phyloP scores from a whole-genome alignment of 176 grass and related monocot genomes.

The Phoenix dactylifera region DNA sequence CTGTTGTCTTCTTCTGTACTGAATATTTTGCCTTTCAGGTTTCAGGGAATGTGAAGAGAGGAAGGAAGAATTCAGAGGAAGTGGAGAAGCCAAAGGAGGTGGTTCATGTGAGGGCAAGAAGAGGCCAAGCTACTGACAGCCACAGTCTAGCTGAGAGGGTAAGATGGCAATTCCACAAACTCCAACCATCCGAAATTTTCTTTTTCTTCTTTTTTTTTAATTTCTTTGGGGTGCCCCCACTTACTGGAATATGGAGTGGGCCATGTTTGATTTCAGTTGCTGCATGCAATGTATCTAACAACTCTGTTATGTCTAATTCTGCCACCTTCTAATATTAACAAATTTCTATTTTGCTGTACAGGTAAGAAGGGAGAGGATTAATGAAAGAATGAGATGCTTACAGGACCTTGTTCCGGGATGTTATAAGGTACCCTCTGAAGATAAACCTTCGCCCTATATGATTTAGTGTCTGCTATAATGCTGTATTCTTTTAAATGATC shows the following conservation, averaged over 20 bases:
- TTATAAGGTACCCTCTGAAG: conserved; percentile 10
- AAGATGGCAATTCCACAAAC: not conserved
- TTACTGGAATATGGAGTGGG: not conserved
- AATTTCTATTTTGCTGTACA: not conserved
- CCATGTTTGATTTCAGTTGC: conserved; percentile 1
- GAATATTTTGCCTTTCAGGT: not conserved
- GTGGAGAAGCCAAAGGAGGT: conserved; percentile 22
- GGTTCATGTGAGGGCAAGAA: conserved; percentile 26
- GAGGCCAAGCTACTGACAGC: conserved; percentile 24
- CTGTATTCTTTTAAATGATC: not conserved
- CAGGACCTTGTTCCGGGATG: conserved; percentile 26
- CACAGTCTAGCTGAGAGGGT: conserved; percentile 29
- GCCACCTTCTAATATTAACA: too few species aligned
- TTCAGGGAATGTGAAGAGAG: conserved; percentile 4
- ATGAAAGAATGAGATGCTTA: conserved; percentile 22
- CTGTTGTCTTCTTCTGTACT: too few species aligned
- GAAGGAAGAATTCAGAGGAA: conserved; percentile 3
- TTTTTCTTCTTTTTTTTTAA: too few species aligned
- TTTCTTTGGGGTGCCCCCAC: not conserved
- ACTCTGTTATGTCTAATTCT: too few species aligned
- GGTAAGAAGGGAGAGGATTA: conserved; percentile 20
- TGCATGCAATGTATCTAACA: too few species aligned
- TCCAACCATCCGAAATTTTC: too few species aligned
- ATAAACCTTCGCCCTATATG: too few species aligned
- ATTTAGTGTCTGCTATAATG: too few species aligned